These are phyloP conservation scores for Kalmusia sp. DNA, from an alignment of 2,329 filamentous ascomycete genomes.

Conservation along the genomic window DNA sequence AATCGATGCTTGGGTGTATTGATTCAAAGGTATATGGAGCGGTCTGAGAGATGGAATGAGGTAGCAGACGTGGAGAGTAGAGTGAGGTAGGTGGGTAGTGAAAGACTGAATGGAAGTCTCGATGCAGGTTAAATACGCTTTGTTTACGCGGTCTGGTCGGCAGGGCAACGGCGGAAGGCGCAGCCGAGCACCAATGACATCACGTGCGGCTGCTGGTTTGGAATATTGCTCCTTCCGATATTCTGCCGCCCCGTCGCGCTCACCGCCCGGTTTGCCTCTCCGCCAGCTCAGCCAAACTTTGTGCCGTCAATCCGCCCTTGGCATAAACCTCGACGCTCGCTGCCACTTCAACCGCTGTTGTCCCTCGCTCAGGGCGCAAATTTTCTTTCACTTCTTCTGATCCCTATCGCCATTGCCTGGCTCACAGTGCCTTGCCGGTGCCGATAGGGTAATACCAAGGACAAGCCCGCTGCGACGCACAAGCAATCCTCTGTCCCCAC, in stretches of 20 bases:
- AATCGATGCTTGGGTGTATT: slow-evolving; percentile 49
- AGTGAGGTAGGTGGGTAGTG: slow-evolving; percentile 19
- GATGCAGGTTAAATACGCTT: slow-evolving; percentile 41
- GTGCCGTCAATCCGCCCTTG: not conserved
- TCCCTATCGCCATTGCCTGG: slow-evolving; percentile 8
- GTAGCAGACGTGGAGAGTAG: slow-evolving; percentile 18
- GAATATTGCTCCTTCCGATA: slow-evolving; percentile 14
- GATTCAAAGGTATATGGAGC: slow-evolving; percentile 38
- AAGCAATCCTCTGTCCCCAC: slow-evolving; percentile 7
- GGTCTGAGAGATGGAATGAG: slow-evolving; percentile 22
- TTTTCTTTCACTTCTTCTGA: not conserved
- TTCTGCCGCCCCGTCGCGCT: no score
- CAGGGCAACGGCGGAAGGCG: slow-evolving; percentile 31
- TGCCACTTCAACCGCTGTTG: not conserved
- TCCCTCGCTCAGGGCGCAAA: not conserved
- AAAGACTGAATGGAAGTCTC: slow-evolving; percentile 25
- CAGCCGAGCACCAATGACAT: slow-evolving; percentile 36
- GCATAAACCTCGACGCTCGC: not conserved
- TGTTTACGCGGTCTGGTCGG: slow-evolving; percentile 43
- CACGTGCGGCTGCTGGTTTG: slow-evolving; percentile 22
- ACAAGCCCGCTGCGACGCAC: slow-evolving; percentile 1
- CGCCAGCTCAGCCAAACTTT: slow-evolving; percentile 7
- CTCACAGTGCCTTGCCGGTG: slow-evolving; percentile 2
- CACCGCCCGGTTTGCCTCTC: slow-evolving; percentile 3
- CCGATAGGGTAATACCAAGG: not conserved